Evolutionary conservation across 257 asterid species (phyloP).

Genomic region (Capsicum baccatum): DNA sequence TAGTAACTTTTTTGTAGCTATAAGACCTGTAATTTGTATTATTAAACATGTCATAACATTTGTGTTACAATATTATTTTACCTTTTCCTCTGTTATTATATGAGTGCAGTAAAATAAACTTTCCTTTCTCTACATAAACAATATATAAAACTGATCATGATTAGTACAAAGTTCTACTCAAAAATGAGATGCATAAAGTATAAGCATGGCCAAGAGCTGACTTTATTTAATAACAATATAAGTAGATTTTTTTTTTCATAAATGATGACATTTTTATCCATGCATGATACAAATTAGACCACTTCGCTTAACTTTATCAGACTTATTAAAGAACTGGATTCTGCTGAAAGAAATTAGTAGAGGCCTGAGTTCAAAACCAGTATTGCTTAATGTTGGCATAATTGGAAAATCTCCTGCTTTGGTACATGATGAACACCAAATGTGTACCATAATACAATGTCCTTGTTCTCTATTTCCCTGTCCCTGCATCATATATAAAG

Average conservation of each 20-base stretch:
- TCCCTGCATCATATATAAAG: constrained; percentile 45
- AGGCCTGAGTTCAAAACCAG: constrained; percentile 60
- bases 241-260: neutral
- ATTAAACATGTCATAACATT: too few species aligned
- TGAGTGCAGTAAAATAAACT: too few species aligned
- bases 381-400: constrained; percentile 50
- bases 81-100: too few species aligned
- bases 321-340: constrained; percentile 56
- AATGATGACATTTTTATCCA: neutral
- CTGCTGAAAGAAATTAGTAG: constrained; percentile 65
- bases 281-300: neutral
- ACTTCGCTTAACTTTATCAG: constrained; percentile 5
- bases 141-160: too few species aligned
- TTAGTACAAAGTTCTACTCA: too few species aligned
- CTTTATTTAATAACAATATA: neutral
- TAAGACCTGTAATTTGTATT: too few species aligned
- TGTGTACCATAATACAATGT: constrained; percentile 72
- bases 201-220: neutral
- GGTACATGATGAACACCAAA: constrained; percentile 68
- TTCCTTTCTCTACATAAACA: too few species aligned
- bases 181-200: neutral
- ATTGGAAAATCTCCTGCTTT: constrained; percentile 65
- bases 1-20: too few species aligned
- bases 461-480: constrained; percentile 53
- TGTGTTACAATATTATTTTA: too few species aligned